These are phyloP conservation scores for Nemania diffusa DNA, from an alignment of 2,329 filamentous ascomycete genomes.

Conservation along the genomic window DNA sequence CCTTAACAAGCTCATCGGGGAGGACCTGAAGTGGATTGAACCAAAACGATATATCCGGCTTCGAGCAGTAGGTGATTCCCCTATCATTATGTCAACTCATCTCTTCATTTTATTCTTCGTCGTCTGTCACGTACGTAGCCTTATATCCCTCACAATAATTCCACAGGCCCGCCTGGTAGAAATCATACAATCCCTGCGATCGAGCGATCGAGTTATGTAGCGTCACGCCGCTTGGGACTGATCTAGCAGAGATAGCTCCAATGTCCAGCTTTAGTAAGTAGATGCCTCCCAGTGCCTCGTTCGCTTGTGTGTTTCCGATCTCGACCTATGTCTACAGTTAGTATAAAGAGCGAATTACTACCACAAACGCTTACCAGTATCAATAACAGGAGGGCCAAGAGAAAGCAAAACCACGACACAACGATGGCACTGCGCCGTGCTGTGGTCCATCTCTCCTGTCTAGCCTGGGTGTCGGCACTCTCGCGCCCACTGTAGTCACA, in stretches of 20 bases:
- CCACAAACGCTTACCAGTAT: conserved; percentile 68
- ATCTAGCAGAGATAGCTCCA: conserved; percentile 79
- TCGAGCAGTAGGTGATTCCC: conserved; percentile 80
- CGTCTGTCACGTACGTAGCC: conserved; percentile 59
- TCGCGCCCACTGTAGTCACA: conserved; percentile 13
- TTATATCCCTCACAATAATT: conserved; percentile 89
- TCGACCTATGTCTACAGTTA: conserved; percentile 57
- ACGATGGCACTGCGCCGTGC: conserved; percentile 70
- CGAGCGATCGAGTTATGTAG: conserved; percentile 90
- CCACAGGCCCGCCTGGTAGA: conserved; percentile 94
- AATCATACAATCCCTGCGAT: conserved; percentile 88
- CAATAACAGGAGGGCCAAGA: conserved; percentile 74
- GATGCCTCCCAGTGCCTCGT: conserved; percentile 71
- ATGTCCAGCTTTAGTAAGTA: conserved; percentile 90
- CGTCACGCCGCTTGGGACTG: conserved; percentile 71
- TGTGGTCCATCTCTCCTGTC: conserved; percentile 60
- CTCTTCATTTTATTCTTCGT: not conserved
- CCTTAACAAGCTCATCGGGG: conserved; percentile 79
- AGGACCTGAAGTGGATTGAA: conserved; percentile 91
- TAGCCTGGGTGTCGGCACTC: conserved; percentile 38
- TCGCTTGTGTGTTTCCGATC: conserved; percentile 77
- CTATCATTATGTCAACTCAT: conserved; percentile 62
- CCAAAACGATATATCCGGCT: conserved; percentile 79
- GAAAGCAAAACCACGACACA: conserved; percentile 74
- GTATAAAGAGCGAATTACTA: not conserved